A percentile compares a stretch with the other conserved stretches of the same genome.
Conservation (phyloP, 1,139 yeast genomes). For the Suhomyces maxii region DNA sequence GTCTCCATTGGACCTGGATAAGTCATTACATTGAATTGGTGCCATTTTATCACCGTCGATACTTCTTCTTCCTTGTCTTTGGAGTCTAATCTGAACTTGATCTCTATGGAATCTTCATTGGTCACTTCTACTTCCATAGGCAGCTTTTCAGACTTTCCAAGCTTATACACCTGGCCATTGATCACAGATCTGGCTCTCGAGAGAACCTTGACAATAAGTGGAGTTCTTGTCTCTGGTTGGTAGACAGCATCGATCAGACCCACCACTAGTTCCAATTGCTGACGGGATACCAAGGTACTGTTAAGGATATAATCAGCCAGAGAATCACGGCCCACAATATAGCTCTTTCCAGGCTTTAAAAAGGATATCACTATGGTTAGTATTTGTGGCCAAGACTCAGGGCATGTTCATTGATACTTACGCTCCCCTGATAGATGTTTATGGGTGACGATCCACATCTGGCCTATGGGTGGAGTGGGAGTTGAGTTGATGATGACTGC, state of each 20-base stretch:
- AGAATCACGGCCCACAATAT: slow-evolving; percentile 34
- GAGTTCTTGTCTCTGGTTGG: slow-evolving; percentile 17
- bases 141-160: slow-evolving; percentile 19
- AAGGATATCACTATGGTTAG: not conserved
- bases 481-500: too few relatives aligned
- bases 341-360: slow-evolving; percentile 20
- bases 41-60: slow-evolving; percentile 25
- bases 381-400: not conserved
- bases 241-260: slow-evolving; percentile 14
- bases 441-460: slow-evolving; percentile 18
- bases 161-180: slow-evolving; percentile 27
- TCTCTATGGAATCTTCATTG: slow-evolving; percentile 14
- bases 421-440: not conserved
- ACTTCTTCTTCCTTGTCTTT: slow-evolving; percentile 14
- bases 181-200: slow-evolving; percentile 34
- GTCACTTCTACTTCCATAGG: slow-evolving; percentile 21
- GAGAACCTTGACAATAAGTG: slow-evolving; percentile 24
- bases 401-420: slow-evolving; percentile 1
- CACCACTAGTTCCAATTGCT: slow-evolving; percentile 27
- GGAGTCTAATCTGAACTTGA: slow-evolving; percentile 21
- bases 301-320: slow-evolving; percentile 24
- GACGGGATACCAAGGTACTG: slow-evolving; percentile 31
- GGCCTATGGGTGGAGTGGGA: not conserved
- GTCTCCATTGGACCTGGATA: slow-evolving; percentile 6
- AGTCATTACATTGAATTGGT: slow-evolving; percentile 20